Evolutionary conservation across 768 basidiomycete species (phyloP).

Genomic region (Xerocomus brunneocitrinus): DNA sequence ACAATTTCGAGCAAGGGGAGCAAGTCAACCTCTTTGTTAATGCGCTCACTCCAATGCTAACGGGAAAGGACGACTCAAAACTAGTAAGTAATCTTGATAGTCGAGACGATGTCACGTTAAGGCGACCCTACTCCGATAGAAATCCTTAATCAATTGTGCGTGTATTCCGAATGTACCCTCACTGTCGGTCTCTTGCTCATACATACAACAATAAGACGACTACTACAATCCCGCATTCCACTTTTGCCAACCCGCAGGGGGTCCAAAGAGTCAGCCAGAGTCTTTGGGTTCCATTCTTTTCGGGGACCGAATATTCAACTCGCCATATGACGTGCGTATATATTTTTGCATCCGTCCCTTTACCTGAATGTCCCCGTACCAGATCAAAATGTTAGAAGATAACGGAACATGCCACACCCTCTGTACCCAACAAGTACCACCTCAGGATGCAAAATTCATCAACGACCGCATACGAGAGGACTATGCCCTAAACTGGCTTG

Average conservation of each 20-base stretch:
- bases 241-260: conserved; percentile 79
- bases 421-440: conserved; percentile 57
- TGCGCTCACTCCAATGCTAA: conserved; percentile 81
- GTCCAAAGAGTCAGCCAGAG: conserved; percentile 72
- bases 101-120: conserved; percentile 5
- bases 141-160: conserved; percentile 86
- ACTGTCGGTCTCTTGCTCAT: conserved; percentile 3
- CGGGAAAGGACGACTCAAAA: conserved; percentile 63
- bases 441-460: conserved; percentile 80
- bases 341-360: not conserved
- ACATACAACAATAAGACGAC: conserved; percentile 55
- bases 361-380: conserved; percentile 8
- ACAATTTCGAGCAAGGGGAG: conserved; percentile 72
- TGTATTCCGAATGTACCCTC: not conserved
- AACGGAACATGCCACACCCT: conserved; percentile 72
- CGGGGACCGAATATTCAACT: conserved; percentile 91
- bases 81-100: conserved; percentile 46
- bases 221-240: conserved; percentile 86
- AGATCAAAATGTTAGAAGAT: conserved; percentile 81
- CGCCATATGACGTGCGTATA: conserved; percentile 73
- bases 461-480: conserved; percentile 89
- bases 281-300: conserved; percentile 92
- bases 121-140: conserved; percentile 40
- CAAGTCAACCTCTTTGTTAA: conserved; percentile 80
- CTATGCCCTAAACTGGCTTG: conserved; percentile 91